Conservation (phyloP, 768 basidiomycete genomes). For the Auricularia cornea region DNA sequence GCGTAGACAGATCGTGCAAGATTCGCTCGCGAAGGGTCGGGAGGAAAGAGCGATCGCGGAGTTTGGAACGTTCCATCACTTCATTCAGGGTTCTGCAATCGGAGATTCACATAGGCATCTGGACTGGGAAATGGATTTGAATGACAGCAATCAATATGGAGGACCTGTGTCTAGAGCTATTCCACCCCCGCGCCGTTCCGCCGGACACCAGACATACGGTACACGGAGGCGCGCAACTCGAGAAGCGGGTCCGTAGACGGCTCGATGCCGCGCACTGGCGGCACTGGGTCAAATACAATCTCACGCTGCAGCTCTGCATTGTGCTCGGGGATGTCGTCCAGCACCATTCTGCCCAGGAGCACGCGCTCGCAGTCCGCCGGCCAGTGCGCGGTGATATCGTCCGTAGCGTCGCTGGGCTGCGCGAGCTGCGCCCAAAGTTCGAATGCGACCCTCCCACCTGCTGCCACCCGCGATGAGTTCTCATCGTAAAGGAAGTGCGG, state of each 20-base stretch:
- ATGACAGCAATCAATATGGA: no score
- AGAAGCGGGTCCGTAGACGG: constrained; percentile 12
- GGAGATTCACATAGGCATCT: no score
- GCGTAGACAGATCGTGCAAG: no score
- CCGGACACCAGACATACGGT: constrained; percentile 11
- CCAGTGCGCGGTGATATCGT: constrained; percentile 14
- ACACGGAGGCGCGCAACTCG: constrained; percentile 12
- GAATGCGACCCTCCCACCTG: constrained; percentile 4
- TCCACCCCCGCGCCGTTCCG: no score
- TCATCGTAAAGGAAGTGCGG: background rate
- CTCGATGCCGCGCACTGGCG: constrained; percentile 14
- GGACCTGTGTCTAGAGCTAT: no score
- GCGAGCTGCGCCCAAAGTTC: constrained; percentile 11
- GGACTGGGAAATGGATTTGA: no score
- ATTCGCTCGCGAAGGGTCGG: no score
- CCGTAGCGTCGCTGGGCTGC: constrained; percentile 11
- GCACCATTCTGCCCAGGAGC: constrained; percentile 9
- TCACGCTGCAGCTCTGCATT: constrained; percentile 8
- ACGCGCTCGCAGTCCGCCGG: constrained; percentile 8
- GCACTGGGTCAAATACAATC: constrained; percentile 16
- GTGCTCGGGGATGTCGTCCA: constrained; percentile 3
- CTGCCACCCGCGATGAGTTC: background rate
- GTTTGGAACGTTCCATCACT: no score
- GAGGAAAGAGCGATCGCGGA: no score
- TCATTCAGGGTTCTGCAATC: no score